Evolutionary conservation across 177 flowering plant genomes (phyloP).

Genomic region (Vitis hybrid): DNA sequence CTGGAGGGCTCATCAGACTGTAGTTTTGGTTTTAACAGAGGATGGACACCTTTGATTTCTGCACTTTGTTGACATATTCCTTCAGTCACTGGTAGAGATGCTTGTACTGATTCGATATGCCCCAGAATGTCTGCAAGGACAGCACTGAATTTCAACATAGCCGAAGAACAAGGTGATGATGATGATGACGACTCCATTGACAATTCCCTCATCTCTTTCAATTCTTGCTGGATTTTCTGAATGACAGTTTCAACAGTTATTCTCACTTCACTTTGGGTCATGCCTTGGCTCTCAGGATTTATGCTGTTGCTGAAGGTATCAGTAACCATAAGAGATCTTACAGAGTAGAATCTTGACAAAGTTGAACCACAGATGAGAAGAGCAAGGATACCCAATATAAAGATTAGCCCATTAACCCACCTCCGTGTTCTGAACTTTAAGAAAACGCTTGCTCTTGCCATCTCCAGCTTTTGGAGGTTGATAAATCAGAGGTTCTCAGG

Average conservation of each 20-base stretch:
- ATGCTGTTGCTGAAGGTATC: conserved; percentile 34
- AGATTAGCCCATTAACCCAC: conserved; percentile 27
- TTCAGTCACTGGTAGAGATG: conserved; percentile 15
- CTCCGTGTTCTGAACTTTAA: conserved; percentile 35
- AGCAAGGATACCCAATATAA: conserved; percentile 33
- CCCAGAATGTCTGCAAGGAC: conserved; percentile 63
- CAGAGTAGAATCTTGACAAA: conserved; percentile 46
- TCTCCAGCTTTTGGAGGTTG: conserved; percentile 8
- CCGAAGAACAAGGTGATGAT: background rate
- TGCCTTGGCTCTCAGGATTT: conserved; percentile 7
- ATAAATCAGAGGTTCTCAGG: background rate
- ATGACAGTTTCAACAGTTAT: conserved; percentile 30
- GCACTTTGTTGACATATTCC: conserved; percentile 4
- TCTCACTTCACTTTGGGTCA: conserved; percentile 10
- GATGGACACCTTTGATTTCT: conserved; percentile 22
- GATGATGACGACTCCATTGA: conserved; percentile 17
- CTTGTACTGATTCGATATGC: conserved; percentile 37
- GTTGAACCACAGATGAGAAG: conserved; percentile 44
- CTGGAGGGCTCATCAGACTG: conserved; percentile 37
- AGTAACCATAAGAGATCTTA: conserved; percentile 30
- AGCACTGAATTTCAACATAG: conserved; percentile 21
- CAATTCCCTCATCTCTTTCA: conserved; percentile 26
- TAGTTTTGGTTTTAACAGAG: conserved; percentile 26
- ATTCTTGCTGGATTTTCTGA: conserved; percentile 48
- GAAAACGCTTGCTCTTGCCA: conserved; percentile 31